Evolutionary conservation across 2,329 filamentous ascomycete genomes (phyloP), one percentile per base, ranked within the genome.

Genomic region (Colletotrichum sublineola): DNA sequence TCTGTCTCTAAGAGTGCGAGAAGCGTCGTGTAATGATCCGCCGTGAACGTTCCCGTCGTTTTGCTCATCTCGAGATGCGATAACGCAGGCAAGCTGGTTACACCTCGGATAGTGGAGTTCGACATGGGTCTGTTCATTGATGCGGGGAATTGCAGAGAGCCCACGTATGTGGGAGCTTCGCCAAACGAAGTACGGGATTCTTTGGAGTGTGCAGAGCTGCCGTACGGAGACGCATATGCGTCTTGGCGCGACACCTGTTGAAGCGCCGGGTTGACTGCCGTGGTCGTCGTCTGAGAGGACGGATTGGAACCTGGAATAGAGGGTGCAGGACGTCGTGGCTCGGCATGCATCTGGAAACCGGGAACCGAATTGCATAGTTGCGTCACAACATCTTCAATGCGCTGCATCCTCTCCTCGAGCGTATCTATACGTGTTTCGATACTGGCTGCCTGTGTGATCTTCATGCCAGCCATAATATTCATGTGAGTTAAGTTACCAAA

Each of bases 1-100:
- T 92, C 90, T 1, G 84, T 83, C 68, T 90, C 84, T 36, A 92
- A 82, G 67, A 91, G 82, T 20, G 84, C 82, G 38, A 86, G 78
- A 20, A 91, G 81, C 2, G 82, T 84, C 8, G 82, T 82, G 73
- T 88, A 88, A 62, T 88, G 84, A 61, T 89, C 86, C 20, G 80
- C 77, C 2, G 82, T 82, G 31, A 85, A 80, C 1, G 78, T 71
- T 1, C 68, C 66, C 20, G 55, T 53, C 12, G 60, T 7, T 12
- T 53, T 46, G 9, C 78, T 79, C 8, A 76, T 66, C 3, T 74
- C 75, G 15, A 82, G 80, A 46, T 79, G 80, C 4, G 81, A 76
- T 6, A 86, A 69, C 5, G 80, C 78, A 0, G 86, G 85, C 55
- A 87, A 77, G 76, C 85, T 87, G 5, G 83, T 78, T 14, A 83